Conservation (phyloP, 2,329 filamentous ascomycete species). For the Clarireedia monteithiana region DNA sequence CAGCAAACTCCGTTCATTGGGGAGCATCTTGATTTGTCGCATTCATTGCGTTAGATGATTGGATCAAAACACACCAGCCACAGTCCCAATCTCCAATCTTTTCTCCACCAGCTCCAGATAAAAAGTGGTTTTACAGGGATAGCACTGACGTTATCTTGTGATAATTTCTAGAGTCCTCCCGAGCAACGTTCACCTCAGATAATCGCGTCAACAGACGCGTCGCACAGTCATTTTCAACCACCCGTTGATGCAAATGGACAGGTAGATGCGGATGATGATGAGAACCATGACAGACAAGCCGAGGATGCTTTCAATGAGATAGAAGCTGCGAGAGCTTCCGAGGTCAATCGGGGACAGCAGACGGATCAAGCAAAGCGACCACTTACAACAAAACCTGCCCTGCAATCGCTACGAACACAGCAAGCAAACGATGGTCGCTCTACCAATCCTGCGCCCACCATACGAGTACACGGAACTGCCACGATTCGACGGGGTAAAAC, state of each 20-base stretch:
- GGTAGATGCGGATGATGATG: neutral
- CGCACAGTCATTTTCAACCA: neutral
- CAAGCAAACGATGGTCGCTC: neutral
- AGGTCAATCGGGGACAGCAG: neutral
- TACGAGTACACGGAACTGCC: neutral
- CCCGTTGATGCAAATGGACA: neutral
- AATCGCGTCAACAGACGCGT: constrained; percentile 2
- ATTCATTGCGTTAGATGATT: too few species aligned
- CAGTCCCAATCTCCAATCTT: too few species aligned
- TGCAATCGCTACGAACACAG: neutral
- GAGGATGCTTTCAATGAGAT: neutral
- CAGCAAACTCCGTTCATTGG: neutral
- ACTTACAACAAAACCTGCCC: neutral
- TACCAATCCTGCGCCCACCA: neutral
- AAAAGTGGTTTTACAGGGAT: neutral
- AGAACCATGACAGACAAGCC: neutral
- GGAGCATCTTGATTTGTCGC: too few species aligned
- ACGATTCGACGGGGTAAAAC: too few species aligned
- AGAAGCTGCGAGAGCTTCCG: neutral
- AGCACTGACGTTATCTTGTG: constrained; percentile 4
- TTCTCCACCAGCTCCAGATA: neutral
- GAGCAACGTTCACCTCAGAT: neutral
- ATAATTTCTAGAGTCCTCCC: neutral
- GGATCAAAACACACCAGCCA: too few species aligned
- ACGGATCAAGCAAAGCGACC: neutral